Evolutionary conservation across 768 basidiomycete species (phyloP).

Genomic region (Hysterangium stoloniferum): DNA sequence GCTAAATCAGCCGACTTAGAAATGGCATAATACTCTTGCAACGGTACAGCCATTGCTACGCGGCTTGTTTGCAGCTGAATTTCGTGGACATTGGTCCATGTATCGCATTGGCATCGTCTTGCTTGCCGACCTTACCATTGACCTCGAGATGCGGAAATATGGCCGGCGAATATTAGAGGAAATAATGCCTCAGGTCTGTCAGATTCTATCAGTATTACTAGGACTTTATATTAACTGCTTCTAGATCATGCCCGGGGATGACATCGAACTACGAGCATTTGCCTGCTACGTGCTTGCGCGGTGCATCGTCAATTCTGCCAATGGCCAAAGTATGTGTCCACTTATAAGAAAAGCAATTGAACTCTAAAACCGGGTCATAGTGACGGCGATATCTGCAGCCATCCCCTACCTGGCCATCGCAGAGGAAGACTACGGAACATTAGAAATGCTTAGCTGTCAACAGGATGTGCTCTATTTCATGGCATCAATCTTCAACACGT

Average conservation of each 20-base stretch:
- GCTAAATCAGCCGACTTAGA: conserved; percentile 30
- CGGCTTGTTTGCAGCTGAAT: conserved; percentile 75
- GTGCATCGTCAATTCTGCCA: conserved; percentile 50
- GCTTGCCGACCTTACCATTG: conserved; percentile 71
- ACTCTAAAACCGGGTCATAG: conserved; percentile 15
- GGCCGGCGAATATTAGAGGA: conserved; percentile 62
- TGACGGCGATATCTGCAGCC: conserved; percentile 45
- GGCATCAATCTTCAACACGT: conserved; percentile 65
- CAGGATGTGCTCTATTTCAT: conserved; percentile 68
- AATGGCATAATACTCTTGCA: conserved; percentile 52
- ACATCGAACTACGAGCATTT: conserved; percentile 69
- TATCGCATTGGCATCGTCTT: conserved; percentile 65
- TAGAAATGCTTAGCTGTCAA: conserved; percentile 52
- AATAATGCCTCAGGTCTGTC: conserved; percentile 69
- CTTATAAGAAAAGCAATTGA: neutral
- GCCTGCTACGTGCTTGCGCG: conserved; percentile 69
- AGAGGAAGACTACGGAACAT: conserved; percentile 52
- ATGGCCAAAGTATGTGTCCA: conserved; percentile 10
- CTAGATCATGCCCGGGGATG: conserved; percentile 63
- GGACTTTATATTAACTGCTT: neutral
- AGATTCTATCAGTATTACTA: neutral
- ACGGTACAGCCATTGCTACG: conserved; percentile 61
- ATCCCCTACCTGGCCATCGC: conserved; percentile 53
- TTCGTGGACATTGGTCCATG: conserved; percentile 55
- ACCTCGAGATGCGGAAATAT: conserved; percentile 66